A percentile compares a stretch with the other conserved stretches of the same genome.
Evolutionary conservation across 331 rosid species (phyloP).

Genomic region (Prunus yedoensis): DNA sequence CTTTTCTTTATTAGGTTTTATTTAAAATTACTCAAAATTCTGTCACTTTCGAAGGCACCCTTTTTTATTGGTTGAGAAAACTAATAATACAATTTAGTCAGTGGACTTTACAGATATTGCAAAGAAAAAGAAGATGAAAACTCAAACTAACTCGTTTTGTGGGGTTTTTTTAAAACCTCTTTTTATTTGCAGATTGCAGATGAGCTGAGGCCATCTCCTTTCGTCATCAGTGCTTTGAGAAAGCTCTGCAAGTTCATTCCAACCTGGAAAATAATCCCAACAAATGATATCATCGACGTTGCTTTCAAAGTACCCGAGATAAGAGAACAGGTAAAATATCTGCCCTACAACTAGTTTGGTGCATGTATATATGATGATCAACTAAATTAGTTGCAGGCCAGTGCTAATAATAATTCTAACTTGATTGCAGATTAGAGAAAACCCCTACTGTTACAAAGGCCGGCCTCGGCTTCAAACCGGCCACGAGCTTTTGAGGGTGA

Average conservation of each 20-base stretch:
- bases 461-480: conserved; percentile 81
- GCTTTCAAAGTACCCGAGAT: conserved; percentile 68
- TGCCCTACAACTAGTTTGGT: background rate
- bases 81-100: background rate
- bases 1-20: background rate
- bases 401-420: background rate
- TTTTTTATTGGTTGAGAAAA: background rate
- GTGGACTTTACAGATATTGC: background rate
- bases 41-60: background rate
- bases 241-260: conserved; percentile 60
- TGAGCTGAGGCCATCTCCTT: conserved; percentile 51
- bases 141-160: background rate
- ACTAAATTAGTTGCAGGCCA: background rate
- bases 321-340: conserved; percentile 51
- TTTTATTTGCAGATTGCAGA: conserved; percentile 59
- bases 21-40: background rate
- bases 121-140: background rate
- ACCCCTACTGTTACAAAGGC: conserved; percentile 74
- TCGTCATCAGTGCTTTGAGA: conserved; percentile 38
- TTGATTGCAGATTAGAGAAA: conserved; percentile 47
- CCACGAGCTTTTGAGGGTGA: conserved; percentile 53
- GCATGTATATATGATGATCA: too few relatives aligned
- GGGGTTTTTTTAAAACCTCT: background rate
- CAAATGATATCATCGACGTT: conserved; percentile 54
- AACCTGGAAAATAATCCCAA: conserved; percentile 70